phyloP scores from a whole-genome alignment of 805 yeast genomes.

The Candida suzukii region DNA sequence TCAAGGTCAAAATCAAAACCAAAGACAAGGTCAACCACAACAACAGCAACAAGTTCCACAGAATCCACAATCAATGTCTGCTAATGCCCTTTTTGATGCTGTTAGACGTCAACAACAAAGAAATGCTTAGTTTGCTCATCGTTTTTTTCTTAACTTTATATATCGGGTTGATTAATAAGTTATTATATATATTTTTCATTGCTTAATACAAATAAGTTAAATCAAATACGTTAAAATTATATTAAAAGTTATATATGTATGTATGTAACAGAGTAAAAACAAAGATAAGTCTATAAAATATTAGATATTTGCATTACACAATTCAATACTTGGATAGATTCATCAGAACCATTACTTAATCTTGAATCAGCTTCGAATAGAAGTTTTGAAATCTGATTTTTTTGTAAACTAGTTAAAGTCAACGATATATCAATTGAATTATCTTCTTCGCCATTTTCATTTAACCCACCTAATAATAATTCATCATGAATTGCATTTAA shows the following conservation, averaged over 20 bases:
- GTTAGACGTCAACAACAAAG: slow-evolving; percentile 4
- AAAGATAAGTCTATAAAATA: slow-evolving; percentile 13
- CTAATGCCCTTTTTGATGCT: neutral
- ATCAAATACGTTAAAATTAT: too few species aligned
- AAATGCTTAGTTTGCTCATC: too few species aligned
- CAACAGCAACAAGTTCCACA: slow-evolving; percentile 14
- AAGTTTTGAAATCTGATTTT: slow-evolving; percentile 55
- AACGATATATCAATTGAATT: slow-evolving; percentile 31
- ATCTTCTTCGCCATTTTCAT: too few species aligned
- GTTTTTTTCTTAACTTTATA: too few species aligned
- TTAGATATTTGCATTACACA: slow-evolving; percentile 47
- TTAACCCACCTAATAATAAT: slow-evolving; percentile 22
- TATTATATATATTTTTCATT: too few species aligned
- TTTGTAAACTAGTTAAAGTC: slow-evolving; percentile 52
- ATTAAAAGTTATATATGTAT: too few species aligned
- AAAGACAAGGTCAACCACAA: slow-evolving; percentile 10
- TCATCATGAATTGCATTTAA: slow-evolving; percentile 24
- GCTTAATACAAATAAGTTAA: too few species aligned
- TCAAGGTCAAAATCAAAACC: slow-evolving; percentile 11
- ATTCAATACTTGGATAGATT: slow-evolving; percentile 73
- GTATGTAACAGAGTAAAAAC: neutral
- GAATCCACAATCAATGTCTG: slow-evolving; percentile 1
- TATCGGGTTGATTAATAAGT: too few species aligned
- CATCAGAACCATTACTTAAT: slow-evolving; percentile 82
- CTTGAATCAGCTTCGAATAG: slow-evolving; percentile 72